Conservation (phyloP, 805 yeast species). For the Priceomyces medius region DNA sequence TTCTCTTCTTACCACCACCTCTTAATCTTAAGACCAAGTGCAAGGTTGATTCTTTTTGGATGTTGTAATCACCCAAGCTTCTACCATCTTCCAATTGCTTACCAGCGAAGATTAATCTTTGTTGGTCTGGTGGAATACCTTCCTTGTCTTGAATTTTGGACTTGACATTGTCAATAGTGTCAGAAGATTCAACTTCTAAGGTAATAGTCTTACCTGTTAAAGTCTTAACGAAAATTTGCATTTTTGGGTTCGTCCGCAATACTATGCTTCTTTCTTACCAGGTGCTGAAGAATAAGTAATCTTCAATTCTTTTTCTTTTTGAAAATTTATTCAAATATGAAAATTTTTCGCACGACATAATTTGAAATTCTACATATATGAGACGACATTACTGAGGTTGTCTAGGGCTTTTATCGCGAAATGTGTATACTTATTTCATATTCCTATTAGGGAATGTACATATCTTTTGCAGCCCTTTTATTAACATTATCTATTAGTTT, state of each 20-base stretch:
- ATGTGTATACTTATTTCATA: background rate
- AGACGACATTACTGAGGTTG: background rate
- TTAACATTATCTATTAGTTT: too few relatives aligned
- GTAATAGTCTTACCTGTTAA: slow-evolving; percentile 99
- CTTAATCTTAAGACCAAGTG: slow-evolving; percentile 96
- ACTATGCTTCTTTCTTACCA: slow-evolving; percentile 51
- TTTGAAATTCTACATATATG: background rate
- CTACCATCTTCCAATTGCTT: slow-evolving; percentile 99
- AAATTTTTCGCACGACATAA: slow-evolving; percentile 6
- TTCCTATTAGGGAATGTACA: background rate
- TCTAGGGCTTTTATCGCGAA: slow-evolving; percentile 4
- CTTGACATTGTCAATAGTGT: slow-evolving; percentile 98
- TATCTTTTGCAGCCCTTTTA: background rate
- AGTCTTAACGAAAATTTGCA: slow-evolving; percentile 99
- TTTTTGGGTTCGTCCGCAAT: slow-evolving; percentile 43
- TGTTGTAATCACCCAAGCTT: slow-evolving; percentile 98
- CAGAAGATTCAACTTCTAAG: slow-evolving; percentile 98
- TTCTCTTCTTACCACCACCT: slow-evolving; percentile 99
- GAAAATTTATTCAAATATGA: background rate
- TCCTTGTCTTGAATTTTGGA: slow-evolving; percentile 99
- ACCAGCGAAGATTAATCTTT: slow-evolving; percentile 99
- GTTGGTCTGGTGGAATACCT: slow-evolving; percentile 99
- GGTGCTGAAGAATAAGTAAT: slow-evolving; percentile 13
- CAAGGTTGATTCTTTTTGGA: slow-evolving; percentile 98
- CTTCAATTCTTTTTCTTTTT: background rate